Conservation (phyloP, 495 filamentous ascomycete species). For the Parachaetomium inaequale region DNA sequence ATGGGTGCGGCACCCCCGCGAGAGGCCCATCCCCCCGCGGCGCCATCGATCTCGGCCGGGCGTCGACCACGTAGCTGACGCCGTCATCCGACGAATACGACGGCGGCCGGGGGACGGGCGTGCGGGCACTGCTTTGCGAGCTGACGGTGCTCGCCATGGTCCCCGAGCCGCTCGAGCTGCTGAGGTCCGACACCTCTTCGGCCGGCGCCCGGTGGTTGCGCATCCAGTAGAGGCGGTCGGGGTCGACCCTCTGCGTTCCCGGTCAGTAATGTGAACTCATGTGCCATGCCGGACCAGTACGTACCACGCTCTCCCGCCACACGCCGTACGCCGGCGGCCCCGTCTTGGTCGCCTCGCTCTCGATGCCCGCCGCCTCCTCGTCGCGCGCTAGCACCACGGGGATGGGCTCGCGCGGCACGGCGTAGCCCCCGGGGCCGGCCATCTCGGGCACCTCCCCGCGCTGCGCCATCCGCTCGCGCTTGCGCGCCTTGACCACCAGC, state of each 20-base stretch:
- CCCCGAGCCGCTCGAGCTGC: neutral
- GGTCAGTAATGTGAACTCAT: slow-evolving; percentile 2
- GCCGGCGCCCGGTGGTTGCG: slow-evolving; percentile 45
- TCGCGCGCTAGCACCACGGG: slow-evolving; percentile 59
- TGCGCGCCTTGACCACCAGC: slow-evolving; percentile 45
- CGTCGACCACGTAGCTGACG: slow-evolving; percentile 63
- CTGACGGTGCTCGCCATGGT: neutral
- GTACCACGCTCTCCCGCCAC: slow-evolving; percentile 78
- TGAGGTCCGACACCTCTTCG: slow-evolving; percentile 19
- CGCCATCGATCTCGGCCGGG: slow-evolving; percentile 52
- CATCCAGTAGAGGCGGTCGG: slow-evolving; percentile 76
- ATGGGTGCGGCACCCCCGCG: slow-evolving; percentile 37
- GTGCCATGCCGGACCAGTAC: slow-evolving; percentile 32
- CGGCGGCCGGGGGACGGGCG: slow-evolving; percentile 52
- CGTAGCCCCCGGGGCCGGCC: slow-evolving; percentile 53
- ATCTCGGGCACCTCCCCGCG: slow-evolving; percentile 34
- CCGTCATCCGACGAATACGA: slow-evolving; percentile 71
- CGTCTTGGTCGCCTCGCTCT: slow-evolving; percentile 50
- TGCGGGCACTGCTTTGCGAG: slow-evolving; percentile 12
- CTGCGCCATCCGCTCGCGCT: slow-evolving; percentile 14
- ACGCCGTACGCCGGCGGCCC: slow-evolving; percentile 85
- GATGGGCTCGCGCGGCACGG: slow-evolving; percentile 59
- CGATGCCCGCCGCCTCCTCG: slow-evolving; percentile 55
- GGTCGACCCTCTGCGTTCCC: slow-evolving; percentile 61
- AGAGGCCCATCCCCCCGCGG: slow-evolving; percentile 22